phyloP scores from a whole-genome alignment of 164 flowering plant genomes.

The Protea cynaroides region DNA sequence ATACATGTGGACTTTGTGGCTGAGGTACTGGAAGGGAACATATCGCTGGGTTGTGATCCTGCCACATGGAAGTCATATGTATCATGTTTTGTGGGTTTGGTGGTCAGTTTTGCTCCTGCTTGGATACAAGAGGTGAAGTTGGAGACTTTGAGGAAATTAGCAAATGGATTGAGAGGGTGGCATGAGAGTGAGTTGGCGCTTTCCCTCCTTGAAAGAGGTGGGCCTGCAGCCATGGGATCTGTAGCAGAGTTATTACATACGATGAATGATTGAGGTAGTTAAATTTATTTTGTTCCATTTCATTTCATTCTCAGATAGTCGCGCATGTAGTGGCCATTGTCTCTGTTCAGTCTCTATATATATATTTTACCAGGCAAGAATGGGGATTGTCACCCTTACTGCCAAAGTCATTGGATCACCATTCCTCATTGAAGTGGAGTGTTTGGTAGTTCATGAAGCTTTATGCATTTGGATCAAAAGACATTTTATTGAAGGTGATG shows the following conservation, averaged over 20 bases:
- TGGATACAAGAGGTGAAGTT: slow-evolving; percentile 65
- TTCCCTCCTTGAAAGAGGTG: slow-evolving; percentile 70
- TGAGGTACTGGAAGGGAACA: slow-evolving; percentile 64
- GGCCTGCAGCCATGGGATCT: slow-evolving; percentile 51
- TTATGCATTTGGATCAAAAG: too few relatives aligned
- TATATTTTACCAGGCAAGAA: too few relatives aligned
- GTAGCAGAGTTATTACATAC: slow-evolving; percentile 47
- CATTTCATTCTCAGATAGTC: too few relatives aligned
- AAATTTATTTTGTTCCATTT: too few relatives aligned
- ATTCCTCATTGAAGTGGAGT: too few relatives aligned
- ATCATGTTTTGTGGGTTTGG: slow-evolving; percentile 57
- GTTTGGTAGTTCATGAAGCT: too few relatives aligned
- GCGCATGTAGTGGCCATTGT: too few relatives aligned
- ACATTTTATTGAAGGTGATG: too few relatives aligned
- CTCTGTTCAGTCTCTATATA: too few relatives aligned
- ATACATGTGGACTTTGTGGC: slow-evolving; percentile 71
- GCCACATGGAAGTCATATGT: slow-evolving; percentile 82
- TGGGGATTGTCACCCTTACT: too few relatives aligned
- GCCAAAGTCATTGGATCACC: too few relatives aligned
- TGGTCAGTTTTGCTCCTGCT: slow-evolving; percentile 52
- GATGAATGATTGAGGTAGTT: neutral
- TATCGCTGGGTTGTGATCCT: slow-evolving; percentile 63
- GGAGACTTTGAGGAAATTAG: slow-evolving; percentile 51
- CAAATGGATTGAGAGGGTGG: slow-evolving; percentile 71
- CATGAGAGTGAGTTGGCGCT: slow-evolving; percentile 74